Base-by-base conservation (phyloP, 2,329 filamentous ascomycete species). In the Trichoderma koningii region DNA sequence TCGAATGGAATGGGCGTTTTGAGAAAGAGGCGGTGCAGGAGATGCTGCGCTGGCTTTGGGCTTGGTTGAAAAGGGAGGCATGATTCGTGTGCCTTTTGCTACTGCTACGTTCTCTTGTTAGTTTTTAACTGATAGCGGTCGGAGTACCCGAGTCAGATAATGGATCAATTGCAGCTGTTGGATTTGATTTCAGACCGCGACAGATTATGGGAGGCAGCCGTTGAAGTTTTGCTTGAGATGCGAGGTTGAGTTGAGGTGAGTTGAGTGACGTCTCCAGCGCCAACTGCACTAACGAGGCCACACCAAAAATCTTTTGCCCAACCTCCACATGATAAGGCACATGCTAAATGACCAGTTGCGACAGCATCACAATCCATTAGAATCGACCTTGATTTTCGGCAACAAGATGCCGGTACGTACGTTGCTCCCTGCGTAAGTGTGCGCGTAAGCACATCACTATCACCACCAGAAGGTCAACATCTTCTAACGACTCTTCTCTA, bases 361-460 rank as follows among this genome's bases (percentile, higher is more conserved):
- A 56, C 51, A 61, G 26, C 21, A 38, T 48, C 56, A 23, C 34
- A 30, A 17, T 14, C 34, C 12, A 2, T 10, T 5, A 62, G 17
- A 50, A 42, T 55, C 21, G 51, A 30, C 34, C 34, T 42, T 41
- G 52, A 57, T 14, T 26, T 26, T 52, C 64, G 64, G 57, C 64
- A 56, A 66, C 64, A 59, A 55, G 30, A 66, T 66, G 65, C 65
- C 65, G 65, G 65, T 66, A 66, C 62, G 65, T 65, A 66, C 53
- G 65, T 65, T 57, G 45, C 42, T 45, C 60, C n/a, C 50, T 48
- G 48, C 51, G 48, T 55, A 15, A 26, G 26, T 53, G 21, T 44
- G n/a, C 26, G 44, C 50, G 50, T 48, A 53, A 62, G n/a, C 64
- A 47, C 19, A 45, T 53, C 47, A 23, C 21, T 23, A 28, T 42